Conservation (phyloP, 2,329 filamentous ascomycete species). For the Aspergillus aculeatinus region DNA sequence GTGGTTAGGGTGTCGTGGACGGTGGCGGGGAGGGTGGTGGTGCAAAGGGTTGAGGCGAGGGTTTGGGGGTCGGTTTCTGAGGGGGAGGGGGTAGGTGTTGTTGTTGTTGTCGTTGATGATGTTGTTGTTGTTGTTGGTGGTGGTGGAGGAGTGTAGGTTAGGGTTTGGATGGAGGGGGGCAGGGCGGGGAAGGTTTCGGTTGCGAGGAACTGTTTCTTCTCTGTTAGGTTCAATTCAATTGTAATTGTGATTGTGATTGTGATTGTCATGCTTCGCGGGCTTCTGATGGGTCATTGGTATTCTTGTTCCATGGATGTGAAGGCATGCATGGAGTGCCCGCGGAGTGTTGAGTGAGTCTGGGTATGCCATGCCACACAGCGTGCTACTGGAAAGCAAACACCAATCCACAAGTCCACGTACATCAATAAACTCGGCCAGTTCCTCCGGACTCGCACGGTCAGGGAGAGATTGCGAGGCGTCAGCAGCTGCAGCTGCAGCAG, state of each 20-base stretch:
- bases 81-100: slow-evolving; percentile 37
- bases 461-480: neutral
- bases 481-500: no score
- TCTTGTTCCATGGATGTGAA: no score
- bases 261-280: no score
- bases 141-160: slow-evolving; percentile 51
- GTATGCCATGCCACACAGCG: no score
- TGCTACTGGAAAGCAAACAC: neutral
- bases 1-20: slow-evolving; percentile 66
- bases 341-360: no score
- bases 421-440: slow-evolving; percentile 76
- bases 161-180: slow-evolving; percentile 58
- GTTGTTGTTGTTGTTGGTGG: slow-evolving; percentile 52
- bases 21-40: slow-evolving; percentile 57
- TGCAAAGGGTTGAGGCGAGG: slow-evolving; percentile 46
- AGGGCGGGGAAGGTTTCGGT: slow-evolving; percentile 66
- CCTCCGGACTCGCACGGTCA: slow-evolving; percentile 54
- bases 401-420: slow-evolving; percentile 35
- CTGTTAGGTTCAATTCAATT: no score
- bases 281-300: no score
- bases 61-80: neutral
- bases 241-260: no score
- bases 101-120: slow-evolving; percentile 50
- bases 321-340: no score
- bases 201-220: slow-evolving; percentile 61